Conservation (phyloP, 2,329 filamentous ascomycete species). For the Nemania sp. region DNA sequence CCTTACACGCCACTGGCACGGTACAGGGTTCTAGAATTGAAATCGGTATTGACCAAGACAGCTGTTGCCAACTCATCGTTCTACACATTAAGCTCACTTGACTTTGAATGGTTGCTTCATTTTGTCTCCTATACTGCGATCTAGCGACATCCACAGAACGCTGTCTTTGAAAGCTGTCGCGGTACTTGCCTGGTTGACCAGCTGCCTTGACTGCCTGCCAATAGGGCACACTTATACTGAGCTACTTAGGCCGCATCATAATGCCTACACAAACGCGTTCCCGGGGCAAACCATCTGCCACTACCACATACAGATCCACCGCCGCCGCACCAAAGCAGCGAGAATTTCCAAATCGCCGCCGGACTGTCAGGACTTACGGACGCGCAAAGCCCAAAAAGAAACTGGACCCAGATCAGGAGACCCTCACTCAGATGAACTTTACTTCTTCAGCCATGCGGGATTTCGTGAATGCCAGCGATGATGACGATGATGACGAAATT, state of each 20-base stretch:
- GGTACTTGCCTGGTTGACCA: not conserved
- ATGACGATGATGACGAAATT: slow-evolving; percentile 28
- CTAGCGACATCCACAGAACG: not conserved
- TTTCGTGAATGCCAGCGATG: slow-evolving; percentile 23
- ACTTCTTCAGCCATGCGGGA: slow-evolving; percentile 30
- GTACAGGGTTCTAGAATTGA: not conserved
- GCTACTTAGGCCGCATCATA: slow-evolving; percentile 6
- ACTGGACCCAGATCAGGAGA: too few species aligned
- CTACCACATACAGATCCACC: slow-evolving; percentile 31
- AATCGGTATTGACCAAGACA: not conserved
- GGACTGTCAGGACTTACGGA: slow-evolving; percentile 34
- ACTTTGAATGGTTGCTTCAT: not conserved
- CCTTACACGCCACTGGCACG: not conserved
- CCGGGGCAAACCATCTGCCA: slow-evolving; percentile 24
- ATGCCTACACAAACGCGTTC: slow-evolving; percentile 36
- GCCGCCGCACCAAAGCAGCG: slow-evolving; percentile 34
- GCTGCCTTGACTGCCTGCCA: slow-evolving; percentile 1
- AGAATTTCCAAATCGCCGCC: slow-evolving; percentile 33
- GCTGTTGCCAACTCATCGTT: too few species aligned
- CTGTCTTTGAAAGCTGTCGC: not conserved
- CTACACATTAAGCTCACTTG: too few species aligned
- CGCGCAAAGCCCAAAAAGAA: slow-evolving; percentile 25
- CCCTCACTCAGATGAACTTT: slow-evolving; percentile 39
- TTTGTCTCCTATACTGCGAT: not conserved
- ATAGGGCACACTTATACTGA: not conserved